Percentiles rank a stretch among this genome's conserved stretches.
Conservation (phyloP, 2,329 filamentous ascomycete genomes). For the Aspergillus aculeatus region DNA sequence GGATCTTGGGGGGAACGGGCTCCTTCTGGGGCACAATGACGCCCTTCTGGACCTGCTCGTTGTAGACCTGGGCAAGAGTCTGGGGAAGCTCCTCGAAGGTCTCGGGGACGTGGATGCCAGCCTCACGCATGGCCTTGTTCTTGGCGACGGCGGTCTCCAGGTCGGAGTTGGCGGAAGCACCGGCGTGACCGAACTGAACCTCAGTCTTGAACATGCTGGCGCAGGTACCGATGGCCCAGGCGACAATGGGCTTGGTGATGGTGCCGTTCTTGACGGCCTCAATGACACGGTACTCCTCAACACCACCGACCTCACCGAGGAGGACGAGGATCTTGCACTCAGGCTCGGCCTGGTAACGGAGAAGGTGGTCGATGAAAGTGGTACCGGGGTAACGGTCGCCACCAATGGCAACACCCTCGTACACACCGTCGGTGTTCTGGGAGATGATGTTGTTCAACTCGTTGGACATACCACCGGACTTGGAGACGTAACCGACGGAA, state of each 20-base stretch:
- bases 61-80: constrained; percentile 76
- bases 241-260: constrained; percentile 98
- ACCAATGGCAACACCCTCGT: constrained; percentile 98
- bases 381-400: constrained; percentile 98
- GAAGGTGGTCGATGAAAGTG: constrained; percentile 97
- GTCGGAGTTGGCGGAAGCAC: constrained; percentile 98
- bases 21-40: constrained; percentile 83
- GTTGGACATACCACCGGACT: constrained; percentile 99
- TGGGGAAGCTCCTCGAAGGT: constrained; percentile 94
- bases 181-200: constrained; percentile 98
- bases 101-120: constrained; percentile 88
- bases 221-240: constrained; percentile 98
- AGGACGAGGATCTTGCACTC: constrained; percentile 96
- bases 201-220: constrained; percentile 99
- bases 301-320: constrained; percentile 97
- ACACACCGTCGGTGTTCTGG: constrained; percentile 94
- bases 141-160: constrained; percentile 95
- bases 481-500: constrained; percentile 98
- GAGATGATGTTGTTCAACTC: constrained; percentile 99
- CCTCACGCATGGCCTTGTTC: constrained; percentile 96
- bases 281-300: constrained; percentile 99
- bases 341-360: constrained; percentile 93
- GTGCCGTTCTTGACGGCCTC: constrained; percentile 91
- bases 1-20: constrained; percentile 96
- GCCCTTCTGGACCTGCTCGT: constrained; percentile 80